Base-by-base conservation (phyloP, 169 alveolate genomes). In the Plasmodium cynomolgi region DNA sequence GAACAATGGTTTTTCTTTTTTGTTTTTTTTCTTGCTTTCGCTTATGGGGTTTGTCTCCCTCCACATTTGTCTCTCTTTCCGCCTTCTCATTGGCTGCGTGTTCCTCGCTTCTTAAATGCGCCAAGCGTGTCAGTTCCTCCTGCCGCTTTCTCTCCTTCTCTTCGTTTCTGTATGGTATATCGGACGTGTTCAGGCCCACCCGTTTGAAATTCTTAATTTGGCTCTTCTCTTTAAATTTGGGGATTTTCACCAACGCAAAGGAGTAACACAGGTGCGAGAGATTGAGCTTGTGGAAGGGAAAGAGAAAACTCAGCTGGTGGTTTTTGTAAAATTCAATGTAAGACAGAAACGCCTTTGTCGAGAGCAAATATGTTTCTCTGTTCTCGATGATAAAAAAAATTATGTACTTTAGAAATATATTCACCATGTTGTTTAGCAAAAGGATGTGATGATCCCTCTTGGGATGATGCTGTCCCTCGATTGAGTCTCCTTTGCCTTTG, bases 311-410 rank as follows among this genome's bases (percentile, higher is more conserved):
- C 71, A 86, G 41, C 33, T 86, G 93, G 31, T 86, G 93, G 44
- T 86, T 86, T 86, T 56, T 86, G 41, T 86, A 86, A 56, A 86
- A 86, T 37, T 86, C 93, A 3, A 86, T 86, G 20, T 86, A 86
- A 0, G 93, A 86, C 31, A 86, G 31, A 77, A 86, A 86, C 0
- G 93, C 93, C 72, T 86, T 86, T 7, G 85, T 77, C 71, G 93
- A 86, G 41, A 86, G 81, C 26, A 54, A 11, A 50, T 50, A 86
- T 26, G 81, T 86, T 86, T 86, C 93, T 77, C 93, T 75, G 44
- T 86, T 26, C 71, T 86, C 93, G 39, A 86, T 86, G 20, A 54
- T 84, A 68, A 75, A 86, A 86, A 86, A 86, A 13, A 79, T 50
- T 54, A 86, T 31, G 31, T 39, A 79, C 71, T 86, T 86, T 41